Percentiles rank a stretch among this genome's conserved stretches.
phyloP scores from a whole-genome alignment of 768 basidiomycete species.

The Tricholoma saponaceum region DNA sequence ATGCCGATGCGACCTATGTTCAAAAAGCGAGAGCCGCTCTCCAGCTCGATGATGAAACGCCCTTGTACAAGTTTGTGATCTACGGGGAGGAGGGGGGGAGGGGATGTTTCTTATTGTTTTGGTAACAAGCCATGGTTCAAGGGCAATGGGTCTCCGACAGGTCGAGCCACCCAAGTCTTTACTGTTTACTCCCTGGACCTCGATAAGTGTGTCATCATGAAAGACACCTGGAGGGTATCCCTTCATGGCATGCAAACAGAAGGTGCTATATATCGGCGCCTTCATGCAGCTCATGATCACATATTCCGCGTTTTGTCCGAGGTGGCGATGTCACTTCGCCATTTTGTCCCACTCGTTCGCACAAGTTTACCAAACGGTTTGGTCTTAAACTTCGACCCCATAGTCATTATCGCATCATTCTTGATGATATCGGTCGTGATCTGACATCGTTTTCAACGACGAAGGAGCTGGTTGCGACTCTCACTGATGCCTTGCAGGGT shows the following conservation, averaged over 20 bases:
- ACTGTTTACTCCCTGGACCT: background rate
- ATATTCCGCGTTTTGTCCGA: background rate
- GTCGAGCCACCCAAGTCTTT: background rate
- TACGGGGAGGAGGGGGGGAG: background rate
- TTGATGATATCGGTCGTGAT: conserved; percentile 1
- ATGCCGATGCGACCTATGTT: background rate
- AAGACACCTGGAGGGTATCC: background rate
- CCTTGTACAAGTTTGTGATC: conserved; percentile 14
- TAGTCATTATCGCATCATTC: conserved; percentile 3
- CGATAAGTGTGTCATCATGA: background rate
- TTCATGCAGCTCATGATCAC: background rate
- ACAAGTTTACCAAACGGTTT: background rate
- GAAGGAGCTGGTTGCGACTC: background rate
- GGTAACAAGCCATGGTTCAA: background rate
- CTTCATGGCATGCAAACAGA: background rate
- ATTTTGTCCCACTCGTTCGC: background rate
- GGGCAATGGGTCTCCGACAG: background rate
- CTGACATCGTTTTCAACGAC: background rate
- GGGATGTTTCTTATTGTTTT: background rate
- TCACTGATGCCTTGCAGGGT: background rate
- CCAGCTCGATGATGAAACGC: conserved; percentile 11
- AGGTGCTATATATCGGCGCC: background rate
- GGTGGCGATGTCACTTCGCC: background rate
- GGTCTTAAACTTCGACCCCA: background rate
- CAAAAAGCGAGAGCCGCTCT: background rate